A percentile compares a stretch with the other conserved stretches of the same genome.
Evolutionary conservation across 257 asterid genomes (phyloP).

Genomic region (Nicotiana knightiana): DNA sequence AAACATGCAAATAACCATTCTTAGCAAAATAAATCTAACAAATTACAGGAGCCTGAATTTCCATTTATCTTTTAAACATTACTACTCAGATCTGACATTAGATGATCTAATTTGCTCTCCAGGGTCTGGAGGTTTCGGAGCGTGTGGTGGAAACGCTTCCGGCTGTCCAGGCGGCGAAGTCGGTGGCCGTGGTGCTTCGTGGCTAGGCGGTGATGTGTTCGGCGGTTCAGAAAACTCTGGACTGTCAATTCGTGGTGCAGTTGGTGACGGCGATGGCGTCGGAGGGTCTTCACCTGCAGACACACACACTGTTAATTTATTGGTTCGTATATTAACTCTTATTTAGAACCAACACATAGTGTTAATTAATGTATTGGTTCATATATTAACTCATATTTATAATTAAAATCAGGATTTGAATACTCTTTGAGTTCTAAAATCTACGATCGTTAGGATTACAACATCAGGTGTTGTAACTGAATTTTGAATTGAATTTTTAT

Average conservation of each 20-base stretch:
- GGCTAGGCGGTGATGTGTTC: neutral
- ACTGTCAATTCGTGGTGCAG: neutral
- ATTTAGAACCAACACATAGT: neutral
- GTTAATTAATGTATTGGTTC: neutral
- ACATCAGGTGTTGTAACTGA: too few species aligned
- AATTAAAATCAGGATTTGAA: too few species aligned
- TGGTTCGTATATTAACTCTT: too few species aligned
- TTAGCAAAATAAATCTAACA: too few species aligned
- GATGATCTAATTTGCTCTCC: slow-evolving; percentile 7
- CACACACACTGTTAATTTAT: neutral
- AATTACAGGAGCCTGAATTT: too few species aligned
- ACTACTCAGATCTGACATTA: neutral
- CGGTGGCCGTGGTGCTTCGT: slow-evolving; percentile 31
- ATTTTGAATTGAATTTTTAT: too few species aligned
- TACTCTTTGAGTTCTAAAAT: too few species aligned
- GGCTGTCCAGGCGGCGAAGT: slow-evolving; percentile 28
- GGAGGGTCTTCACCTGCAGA: neutral
- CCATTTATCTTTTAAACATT: too few species aligned
- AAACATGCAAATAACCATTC: too few species aligned
- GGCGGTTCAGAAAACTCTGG: neutral
- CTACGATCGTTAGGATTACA: too few species aligned
- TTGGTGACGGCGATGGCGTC: neutral
- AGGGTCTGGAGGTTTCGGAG: slow-evolving; percentile 34
- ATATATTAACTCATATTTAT: too few species aligned
- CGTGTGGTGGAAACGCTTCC: slow-evolving; percentile 50